A percentile compares a stretch with the other conserved stretches of the same genome.
These are phyloP conservation scores for Aureobasidium musti DNA, from an alignment of 2,329 filamentous ascomycete species.

Conservation along the genomic window DNA sequence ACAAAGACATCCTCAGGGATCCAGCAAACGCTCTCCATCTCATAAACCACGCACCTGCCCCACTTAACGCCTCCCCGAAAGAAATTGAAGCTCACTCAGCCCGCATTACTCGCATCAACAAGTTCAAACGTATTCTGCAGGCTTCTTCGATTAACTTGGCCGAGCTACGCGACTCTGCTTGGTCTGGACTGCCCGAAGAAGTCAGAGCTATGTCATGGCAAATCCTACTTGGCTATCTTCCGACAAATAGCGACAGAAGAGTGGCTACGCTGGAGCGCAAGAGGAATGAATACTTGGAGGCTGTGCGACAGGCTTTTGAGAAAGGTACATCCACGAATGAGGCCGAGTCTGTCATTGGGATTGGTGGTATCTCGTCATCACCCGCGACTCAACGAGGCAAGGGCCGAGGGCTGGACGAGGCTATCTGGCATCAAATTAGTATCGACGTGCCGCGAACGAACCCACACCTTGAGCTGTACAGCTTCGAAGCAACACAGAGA, in stretches of 20 bases:
- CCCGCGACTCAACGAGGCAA: conserved; percentile 56
- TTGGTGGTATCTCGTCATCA: conserved; percentile 48
- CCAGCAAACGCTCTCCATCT: conserved; percentile 94
- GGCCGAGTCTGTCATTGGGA: conserved; percentile 55
- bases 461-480: conserved; percentile 90
- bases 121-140: conserved; percentile 95
- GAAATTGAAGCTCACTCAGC: conserved; percentile 84
- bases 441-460: conserved; percentile 97
- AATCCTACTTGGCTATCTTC: conserved; percentile 88
- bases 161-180: conserved; percentile 81
- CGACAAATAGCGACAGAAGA: conserved; percentile 91
- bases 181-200: conserved; percentile 93
- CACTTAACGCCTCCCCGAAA: conserved; percentile 73
- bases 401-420: conserved; percentile 83
- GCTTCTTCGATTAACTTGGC: conserved; percentile 83
- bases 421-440: conserved; percentile 99
- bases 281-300: conserved; percentile 93
- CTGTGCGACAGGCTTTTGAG: conserved; percentile 70
- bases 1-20: conserved; percentile 85
- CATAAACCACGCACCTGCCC: conserved; percentile 79
- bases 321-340: conserved; percentile 50
- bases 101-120: conserved; percentile 91
- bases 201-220: conserved; percentile 99
- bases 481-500: conserved; percentile 92
- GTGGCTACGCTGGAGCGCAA: conserved; percentile 90